A percentile compares a stretch with the other conserved stretches of the same genome.
Evolutionary conservation across 106 monocot genomes (phyloP).

Genomic region (Dactylorhiza incarnata): DNA sequence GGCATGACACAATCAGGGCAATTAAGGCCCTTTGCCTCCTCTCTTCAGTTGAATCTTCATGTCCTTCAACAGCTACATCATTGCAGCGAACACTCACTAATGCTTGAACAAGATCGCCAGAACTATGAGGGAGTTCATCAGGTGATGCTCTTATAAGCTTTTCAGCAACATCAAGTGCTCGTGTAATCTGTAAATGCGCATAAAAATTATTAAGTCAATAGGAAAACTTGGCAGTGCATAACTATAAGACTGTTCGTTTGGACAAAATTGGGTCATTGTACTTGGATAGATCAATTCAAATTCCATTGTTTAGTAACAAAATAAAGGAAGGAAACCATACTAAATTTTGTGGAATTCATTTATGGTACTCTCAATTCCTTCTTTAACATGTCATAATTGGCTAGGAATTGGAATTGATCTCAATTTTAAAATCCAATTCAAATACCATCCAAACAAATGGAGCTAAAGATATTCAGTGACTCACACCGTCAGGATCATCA

Average conservation of each 20-base stretch:
- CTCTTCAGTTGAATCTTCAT: conserved; percentile 83
- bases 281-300: too few relatives aligned
- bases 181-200: conserved; percentile 50
- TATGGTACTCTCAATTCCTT: too few relatives aligned
- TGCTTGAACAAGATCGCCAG: conserved; percentile 75
- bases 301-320: too few relatives aligned
- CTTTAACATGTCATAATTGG: too few relatives aligned
- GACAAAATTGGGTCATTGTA: too few relatives aligned
- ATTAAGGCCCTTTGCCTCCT: conserved; percentile 81
- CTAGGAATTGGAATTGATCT: too few relatives aligned
- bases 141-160: conserved; percentile 86
- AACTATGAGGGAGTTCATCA: conserved; percentile 73
- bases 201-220: background rate
- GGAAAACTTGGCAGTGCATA: background rate
- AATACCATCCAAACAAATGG: too few relatives aligned
- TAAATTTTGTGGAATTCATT: too few relatives aligned
- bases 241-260: background rate
- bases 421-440: too few relatives aligned
- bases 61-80: conserved; percentile 75
- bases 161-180: conserved; percentile 75
- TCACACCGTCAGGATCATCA: conserved; percentile 89
- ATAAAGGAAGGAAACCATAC: too few relatives aligned
- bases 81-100: conserved; percentile 74
- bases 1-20: conserved; percentile 70
- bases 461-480: conserved; percentile 11